phyloP scores from a whole-genome alignment of 2,329 filamentous ascomycete species.

The Colletotrichum caudatum region DNA sequence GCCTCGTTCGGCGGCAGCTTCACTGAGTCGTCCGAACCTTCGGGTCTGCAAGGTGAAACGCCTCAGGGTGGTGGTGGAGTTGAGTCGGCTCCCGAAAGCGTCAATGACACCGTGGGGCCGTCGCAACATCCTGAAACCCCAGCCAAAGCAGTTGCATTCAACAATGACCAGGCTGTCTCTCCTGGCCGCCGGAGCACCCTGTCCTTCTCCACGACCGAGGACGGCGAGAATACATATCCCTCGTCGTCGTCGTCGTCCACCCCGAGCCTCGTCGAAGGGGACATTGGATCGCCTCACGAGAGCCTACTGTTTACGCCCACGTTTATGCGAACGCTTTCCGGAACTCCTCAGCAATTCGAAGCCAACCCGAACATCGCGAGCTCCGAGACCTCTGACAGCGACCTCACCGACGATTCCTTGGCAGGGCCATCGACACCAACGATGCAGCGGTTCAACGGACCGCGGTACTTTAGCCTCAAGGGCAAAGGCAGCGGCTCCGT shows the following conservation, averaged over 20 bases:
- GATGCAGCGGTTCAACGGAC: slow-evolving; percentile 38
- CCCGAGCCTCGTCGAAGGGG: slow-evolving; percentile 43
- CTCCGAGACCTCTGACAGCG: slow-evolving; percentile 38
- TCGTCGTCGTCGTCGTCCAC: slow-evolving; percentile 43
- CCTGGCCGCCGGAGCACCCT: slow-evolving; percentile 23
- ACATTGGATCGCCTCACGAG: slow-evolving; percentile 43
- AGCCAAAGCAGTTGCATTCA: slow-evolving; percentile 25
- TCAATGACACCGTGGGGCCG: slow-evolving; percentile 27
- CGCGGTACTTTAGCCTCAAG: slow-evolving; percentile 34
- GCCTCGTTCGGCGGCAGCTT: slow-evolving; percentile 33
- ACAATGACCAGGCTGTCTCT: slow-evolving; percentile 16
- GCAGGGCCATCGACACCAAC: slow-evolving; percentile 32
- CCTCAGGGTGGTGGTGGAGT: slow-evolving; percentile 28
- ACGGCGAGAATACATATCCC: slow-evolving; percentile 38
- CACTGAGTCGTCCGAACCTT: slow-evolving; percentile 37
- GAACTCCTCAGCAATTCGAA: slow-evolving; percentile 33
- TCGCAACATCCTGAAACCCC: slow-evolving; percentile 38
- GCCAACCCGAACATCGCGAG: slow-evolving; percentile 33
- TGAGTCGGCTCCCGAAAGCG: slow-evolving; percentile 29
- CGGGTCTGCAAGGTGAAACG: slow-evolving; percentile 37
- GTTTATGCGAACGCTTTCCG: slow-evolving; percentile 38
- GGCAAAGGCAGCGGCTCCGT: slow-evolving; percentile 35
- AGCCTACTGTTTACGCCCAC: slow-evolving; percentile 44
- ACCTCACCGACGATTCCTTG: slow-evolving; percentile 30
- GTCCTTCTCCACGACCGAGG: slow-evolving; percentile 36